phyloP scores from a whole-genome alignment of 2,329 filamentous ascomycete species.

The Neopestalotiopsis sp. region DNA sequence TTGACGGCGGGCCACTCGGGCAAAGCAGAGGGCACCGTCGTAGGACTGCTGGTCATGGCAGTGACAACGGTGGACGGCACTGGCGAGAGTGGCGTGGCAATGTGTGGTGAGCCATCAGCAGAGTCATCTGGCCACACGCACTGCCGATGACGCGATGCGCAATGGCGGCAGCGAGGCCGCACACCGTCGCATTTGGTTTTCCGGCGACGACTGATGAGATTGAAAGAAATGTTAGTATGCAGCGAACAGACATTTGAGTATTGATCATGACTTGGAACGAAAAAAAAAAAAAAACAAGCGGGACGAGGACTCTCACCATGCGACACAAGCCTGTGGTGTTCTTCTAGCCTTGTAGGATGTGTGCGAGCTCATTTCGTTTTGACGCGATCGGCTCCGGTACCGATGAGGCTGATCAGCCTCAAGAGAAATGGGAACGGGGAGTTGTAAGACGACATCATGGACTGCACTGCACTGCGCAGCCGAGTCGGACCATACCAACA shows the following conservation, averaged over 20 bases:
- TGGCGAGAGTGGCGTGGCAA: conserved; percentile 3
- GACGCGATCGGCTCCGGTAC: conserved; percentile 12
- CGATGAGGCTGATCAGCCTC: conserved; percentile 3
- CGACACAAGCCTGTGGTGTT: conserved; percentile 18
- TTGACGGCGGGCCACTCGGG: conserved; percentile 14
- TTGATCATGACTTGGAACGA: too few relatives aligned
- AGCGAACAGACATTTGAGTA: too few relatives aligned
- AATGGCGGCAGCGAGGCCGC: conserved; percentile 16
- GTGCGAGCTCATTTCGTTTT: conserved; percentile 10
- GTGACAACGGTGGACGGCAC: conserved; percentile 1
- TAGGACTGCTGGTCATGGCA: conserved; percentile 3
- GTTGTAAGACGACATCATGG: not conserved
- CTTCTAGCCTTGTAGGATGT: conserved; percentile 7
- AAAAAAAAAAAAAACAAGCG: not conserved
- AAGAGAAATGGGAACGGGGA: not conserved
- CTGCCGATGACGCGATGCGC: conserved; percentile 14
- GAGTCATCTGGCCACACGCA: conserved; percentile 17
- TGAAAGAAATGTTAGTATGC: not conserved
- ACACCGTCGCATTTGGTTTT: conserved; percentile 18
- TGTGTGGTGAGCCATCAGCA: not conserved
- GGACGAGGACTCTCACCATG: conserved; percentile 7
- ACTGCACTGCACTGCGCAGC: not conserved
- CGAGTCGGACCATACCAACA: not conserved
- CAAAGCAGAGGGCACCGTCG: not conserved
- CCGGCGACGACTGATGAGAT: conserved; percentile 7